Evolutionary conservation across 805 yeast genomes (phyloP).

Genomic region (Candida railenensis): DNA sequence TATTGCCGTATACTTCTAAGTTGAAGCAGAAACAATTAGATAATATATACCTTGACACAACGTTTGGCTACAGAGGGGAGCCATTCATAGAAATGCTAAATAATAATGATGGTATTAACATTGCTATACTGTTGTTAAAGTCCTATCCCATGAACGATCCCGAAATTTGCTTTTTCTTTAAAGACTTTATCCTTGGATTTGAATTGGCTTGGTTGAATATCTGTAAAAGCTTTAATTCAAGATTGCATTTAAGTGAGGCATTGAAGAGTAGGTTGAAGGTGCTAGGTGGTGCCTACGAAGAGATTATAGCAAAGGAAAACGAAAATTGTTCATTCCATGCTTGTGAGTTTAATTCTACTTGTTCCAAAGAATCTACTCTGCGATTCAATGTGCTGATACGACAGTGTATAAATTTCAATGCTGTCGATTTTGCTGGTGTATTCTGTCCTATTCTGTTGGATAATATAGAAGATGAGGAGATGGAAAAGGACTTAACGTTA

Average conservation of each 20-base stretch:
- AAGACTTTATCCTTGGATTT: slow-evolving; percentile 46
- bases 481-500: slow-evolving; percentile 8
- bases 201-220: slow-evolving; percentile 52
- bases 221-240: slow-evolving; percentile 18
- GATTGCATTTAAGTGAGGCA: slow-evolving; percentile 8
- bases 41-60: slow-evolving; percentile 53
- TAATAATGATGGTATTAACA: slow-evolving; percentile 41
- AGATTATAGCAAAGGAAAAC: neutral
- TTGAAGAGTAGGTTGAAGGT: slow-evolving; percentile 6
- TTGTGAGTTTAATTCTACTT: neutral
- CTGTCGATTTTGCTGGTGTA: slow-evolving; percentile 29
- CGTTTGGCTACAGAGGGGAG: slow-evolving; percentile 49
- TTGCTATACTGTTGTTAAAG: slow-evolving; percentile 30
- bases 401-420: slow-evolving; percentile 38
- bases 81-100: slow-evolving; percentile 46
- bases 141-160: slow-evolving; percentile 42
- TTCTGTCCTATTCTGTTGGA: slow-evolving; percentile 25
- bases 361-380: slow-evolving; percentile 6
- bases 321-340: neutral
- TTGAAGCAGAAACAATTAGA: slow-evolving; percentile 26
- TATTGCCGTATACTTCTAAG: slow-evolving; percentile 42
- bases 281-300: slow-evolving; percentile 1
- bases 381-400: slow-evolving; percentile 22
- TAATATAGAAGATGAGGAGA: slow-evolving; percentile 13
- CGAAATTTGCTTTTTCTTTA: slow-evolving; percentile 39